These are phyloP conservation scores for Parietaria judaica DNA, from an alignment of 306 rosid genomes.

Conservation along the genomic window DNA sequence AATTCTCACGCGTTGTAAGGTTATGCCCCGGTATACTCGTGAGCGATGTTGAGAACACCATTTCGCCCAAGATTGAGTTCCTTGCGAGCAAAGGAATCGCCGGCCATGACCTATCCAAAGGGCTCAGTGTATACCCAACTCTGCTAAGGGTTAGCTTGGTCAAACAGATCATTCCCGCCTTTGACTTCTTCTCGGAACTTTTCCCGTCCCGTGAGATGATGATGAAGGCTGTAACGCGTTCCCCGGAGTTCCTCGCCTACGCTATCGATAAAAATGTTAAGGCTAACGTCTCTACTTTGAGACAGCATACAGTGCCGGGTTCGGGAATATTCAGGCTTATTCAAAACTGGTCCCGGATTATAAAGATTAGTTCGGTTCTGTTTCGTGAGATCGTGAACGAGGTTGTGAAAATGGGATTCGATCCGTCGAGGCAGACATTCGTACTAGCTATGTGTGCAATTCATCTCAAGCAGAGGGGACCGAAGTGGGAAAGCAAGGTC, in stretches of 20 bases:
- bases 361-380: background rate
- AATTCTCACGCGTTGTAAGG: background rate
- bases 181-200: background rate
- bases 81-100: background rate
- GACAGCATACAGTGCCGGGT: slow-evolving; percentile 21
- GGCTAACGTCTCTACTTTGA: slow-evolving; percentile 22
- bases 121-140: background rate
- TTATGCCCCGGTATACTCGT: background rate
- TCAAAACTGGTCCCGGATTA: slow-evolving; percentile 1
- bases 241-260: background rate
- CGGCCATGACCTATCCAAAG: background rate
- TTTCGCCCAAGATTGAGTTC: background rate
- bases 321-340: slow-evolving; percentile 8
- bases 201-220: background rate
- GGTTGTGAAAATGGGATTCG: slow-evolving; percentile 36
- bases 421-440: slow-evolving; percentile 18
- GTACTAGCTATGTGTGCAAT: slow-evolving; percentile 22
- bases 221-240: background rate
- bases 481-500: slow-evolving; percentile 34
- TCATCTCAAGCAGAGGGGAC: background rate
- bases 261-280: slow-evolving; percentile 1
- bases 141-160: background rate
- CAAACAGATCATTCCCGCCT: background rate
- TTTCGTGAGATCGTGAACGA: slow-evolving; percentile 4
- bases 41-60: background rate